Percentiles rank a stretch among this genome's conserved stretches.
These are phyloP conservation scores for Vigna nakashimae DNA, from an alignment of 306 rosid genomes.

Conservation along the genomic window DNA sequence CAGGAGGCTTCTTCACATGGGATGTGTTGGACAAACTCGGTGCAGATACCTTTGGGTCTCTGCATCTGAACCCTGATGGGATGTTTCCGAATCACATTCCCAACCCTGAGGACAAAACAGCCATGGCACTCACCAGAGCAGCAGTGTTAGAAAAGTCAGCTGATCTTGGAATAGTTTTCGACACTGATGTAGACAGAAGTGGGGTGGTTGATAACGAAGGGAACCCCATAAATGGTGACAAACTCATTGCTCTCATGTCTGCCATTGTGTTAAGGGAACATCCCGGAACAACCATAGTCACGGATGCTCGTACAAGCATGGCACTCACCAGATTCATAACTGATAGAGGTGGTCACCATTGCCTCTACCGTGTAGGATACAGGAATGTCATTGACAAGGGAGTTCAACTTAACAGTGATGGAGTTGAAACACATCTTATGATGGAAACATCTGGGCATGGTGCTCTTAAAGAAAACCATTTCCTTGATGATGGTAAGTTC, in stretches of 20 bases:
- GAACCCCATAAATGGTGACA: constrained; percentile 83
- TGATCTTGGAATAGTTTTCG: constrained; percentile 87
- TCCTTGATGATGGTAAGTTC: constrained; percentile 87
- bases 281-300: constrained; percentile 80
- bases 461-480: constrained; percentile 87
- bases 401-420: constrained; percentile 68
- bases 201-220: constrained; percentile 80
- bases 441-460: constrained; percentile 97
- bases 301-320: constrained; percentile 87
- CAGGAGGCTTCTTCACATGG: constrained; percentile 95
- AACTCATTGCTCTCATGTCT: constrained; percentile 84
- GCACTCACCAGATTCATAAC: constrained; percentile 73
- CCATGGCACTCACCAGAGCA: constrained; percentile 84
- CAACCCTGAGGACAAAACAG: constrained; percentile 82
- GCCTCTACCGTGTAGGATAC: constrained; percentile 85
- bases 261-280: constrained; percentile 76
- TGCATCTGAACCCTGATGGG: constrained; percentile 85
- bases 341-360: constrained; percentile 76
- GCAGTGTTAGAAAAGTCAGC: constrained; percentile 71
- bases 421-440: constrained; percentile 83
- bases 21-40: constrained; percentile 90
- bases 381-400: constrained; percentile 90
- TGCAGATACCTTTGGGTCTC: constrained; percentile 92
- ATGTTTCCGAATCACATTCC: constrained; percentile 97
- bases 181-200: constrained; percentile 89